Evolutionary conservation across 345 rosid genomes (phyloP), one percentile per base, ranked within the genome.

Genomic region (Laguncularia racemosa): DNA sequence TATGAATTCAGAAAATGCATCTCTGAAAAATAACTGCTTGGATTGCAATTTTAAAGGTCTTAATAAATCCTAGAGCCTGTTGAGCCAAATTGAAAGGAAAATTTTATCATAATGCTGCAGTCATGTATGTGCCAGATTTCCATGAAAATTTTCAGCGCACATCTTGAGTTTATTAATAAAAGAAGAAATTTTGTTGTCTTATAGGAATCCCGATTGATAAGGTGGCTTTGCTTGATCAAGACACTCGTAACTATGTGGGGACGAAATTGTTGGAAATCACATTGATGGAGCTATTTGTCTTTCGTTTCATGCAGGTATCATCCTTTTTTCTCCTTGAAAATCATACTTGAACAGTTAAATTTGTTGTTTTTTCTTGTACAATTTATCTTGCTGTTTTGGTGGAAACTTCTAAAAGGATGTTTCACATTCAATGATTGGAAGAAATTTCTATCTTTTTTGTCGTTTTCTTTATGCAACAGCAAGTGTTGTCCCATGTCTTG

Each of bases 201-300:
- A 50, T 81, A 93, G 99, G 97, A 40, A 71, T 87, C 68, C 82
- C 99, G 45, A 75, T 93, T 48, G 99, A 93, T 74, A 89, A 84
- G 81, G 96, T 87, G 56, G 95, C 95, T 16, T 68, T 61, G 55
- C 75, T 93, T 64, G 67, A 79, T 79, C 95, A 93, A 62, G 79
- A 77, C 61, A 87, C 84, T 60, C 81, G 96, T 57, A 78, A 89
- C 69, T 73, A 79, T 76, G 95, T 89, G 47, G 97, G 92, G 67
- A 76, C 58, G 45, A 89, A 89, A 73, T 72, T 89, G 84, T 81
- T 89, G 48, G 89, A 93, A 69, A 81, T 93, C 73, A 85, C 97
- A 14, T 75, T 93, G 52, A 77, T 73, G 71, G 97, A 93, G 70
- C 81, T 93, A 51, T 93, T 93, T 67, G 86, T 79, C 33, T 84